Conservation (phyloP, 257 asterid species). For the Solanum infundibuliforme region DNA sequence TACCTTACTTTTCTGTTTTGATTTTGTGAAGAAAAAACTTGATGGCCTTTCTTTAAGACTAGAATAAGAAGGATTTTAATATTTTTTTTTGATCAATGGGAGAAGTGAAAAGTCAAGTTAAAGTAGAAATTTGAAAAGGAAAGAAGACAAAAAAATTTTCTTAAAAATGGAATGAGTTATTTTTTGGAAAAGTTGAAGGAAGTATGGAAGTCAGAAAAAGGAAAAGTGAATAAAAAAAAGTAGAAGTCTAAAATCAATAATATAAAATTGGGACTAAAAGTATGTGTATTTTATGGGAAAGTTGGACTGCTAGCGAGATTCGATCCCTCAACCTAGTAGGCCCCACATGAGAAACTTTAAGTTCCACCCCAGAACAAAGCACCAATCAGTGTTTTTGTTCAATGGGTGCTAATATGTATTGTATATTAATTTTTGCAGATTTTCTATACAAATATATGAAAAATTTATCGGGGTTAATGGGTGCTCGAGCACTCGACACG, state of each 20-base stretch:
- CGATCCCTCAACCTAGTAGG: background rate
- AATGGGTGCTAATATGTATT: background rate
- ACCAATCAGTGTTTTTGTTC: background rate
- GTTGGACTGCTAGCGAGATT: background rate
- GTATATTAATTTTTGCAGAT: too few species aligned
- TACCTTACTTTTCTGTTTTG: background rate
- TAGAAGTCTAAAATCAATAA: background rate
- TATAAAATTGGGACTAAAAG: background rate
- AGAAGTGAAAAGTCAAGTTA: background rate
- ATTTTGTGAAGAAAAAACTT: background rate
- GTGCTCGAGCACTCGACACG: background rate
- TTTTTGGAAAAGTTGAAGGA: background rate
- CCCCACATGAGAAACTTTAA: too few species aligned
- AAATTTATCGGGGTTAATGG: background rate
- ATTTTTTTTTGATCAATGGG: background rate
- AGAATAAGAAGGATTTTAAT: background rate
- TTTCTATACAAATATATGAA: too few species aligned
- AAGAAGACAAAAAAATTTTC: background rate
- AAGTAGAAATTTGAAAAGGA: background rate
- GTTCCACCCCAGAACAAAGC: background rate
- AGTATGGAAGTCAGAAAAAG: too few species aligned
- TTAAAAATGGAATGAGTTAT: background rate
- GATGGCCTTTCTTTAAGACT: background rate
- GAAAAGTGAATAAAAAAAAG: too few species aligned
- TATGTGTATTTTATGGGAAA: background rate